These are phyloP conservation scores for Parascedosporium putredinis DNA, from an alignment of 2,329 filamentous ascomycete genomes.

Conservation along the genomic window DNA sequence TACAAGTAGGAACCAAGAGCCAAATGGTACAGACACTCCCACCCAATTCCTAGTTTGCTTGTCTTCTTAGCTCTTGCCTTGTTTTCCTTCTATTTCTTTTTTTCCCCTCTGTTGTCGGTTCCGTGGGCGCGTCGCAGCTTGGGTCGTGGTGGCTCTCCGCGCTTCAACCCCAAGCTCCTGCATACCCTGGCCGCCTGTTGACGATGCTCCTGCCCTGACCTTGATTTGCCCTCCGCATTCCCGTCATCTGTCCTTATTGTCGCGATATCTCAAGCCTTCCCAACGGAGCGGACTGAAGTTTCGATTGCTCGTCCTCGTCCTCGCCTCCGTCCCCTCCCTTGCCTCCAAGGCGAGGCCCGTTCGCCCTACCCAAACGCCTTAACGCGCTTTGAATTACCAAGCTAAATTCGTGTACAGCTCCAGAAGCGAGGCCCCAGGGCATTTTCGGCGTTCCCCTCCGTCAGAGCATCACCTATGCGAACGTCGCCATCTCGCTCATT, in stretches of 20 bases:
- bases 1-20: constrained; percentile 40
- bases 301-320: not conserved
- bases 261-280: constrained; percentile 9
- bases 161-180: constrained; percentile 8
- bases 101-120: not conserved
- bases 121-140: constrained; percentile 6
- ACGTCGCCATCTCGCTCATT: constrained; percentile 92
- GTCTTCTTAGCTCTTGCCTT: too few relatives aligned
- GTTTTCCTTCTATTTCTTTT: too few relatives aligned
- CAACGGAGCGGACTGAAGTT: not conserved
- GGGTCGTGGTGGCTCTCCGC: constrained; percentile 12
- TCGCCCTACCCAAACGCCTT: too few relatives aligned
- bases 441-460: constrained; percentile 93
- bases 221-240: not conserved
- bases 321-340: not conserved
- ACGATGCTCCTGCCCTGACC: constrained; percentile 9
- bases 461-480: constrained; percentile 92
- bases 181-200: constrained; percentile 8
- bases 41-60: too few relatives aligned
- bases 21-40: constrained; percentile 38
- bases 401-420: constrained; percentile 8
- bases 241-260: constrained; percentile 12
- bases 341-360: too few relatives aligned
- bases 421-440: constrained; percentile 47
- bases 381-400: not conserved